Evolutionary conservation across 2,329 filamentous ascomycete species (phyloP).

Genomic region (Tetracladium maxilliforme): DNA sequence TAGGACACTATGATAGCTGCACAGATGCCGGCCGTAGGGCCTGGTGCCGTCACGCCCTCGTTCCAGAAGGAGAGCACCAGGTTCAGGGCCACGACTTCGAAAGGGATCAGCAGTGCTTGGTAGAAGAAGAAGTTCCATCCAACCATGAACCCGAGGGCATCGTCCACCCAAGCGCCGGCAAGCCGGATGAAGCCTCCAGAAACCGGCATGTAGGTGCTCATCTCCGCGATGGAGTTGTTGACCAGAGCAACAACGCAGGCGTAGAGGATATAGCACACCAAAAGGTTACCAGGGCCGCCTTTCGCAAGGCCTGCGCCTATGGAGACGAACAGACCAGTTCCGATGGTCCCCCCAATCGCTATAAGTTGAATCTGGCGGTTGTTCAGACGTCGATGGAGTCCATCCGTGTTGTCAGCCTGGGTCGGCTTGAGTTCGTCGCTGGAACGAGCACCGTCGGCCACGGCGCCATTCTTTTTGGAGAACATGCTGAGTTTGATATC

Average conservation of each 20-base stretch:
- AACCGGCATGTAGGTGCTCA: slow-evolving; percentile 47
- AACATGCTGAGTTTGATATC: too few relatives aligned
- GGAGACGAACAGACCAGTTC: slow-evolving; percentile 43
- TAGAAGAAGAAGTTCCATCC: slow-evolving; percentile 27
- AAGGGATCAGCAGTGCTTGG: slow-evolving; percentile 23
- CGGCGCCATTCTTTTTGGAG: too few relatives aligned
- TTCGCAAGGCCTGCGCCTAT: slow-evolving; percentile 39
- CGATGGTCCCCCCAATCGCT: slow-evolving; percentile 41
- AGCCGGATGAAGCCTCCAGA: slow-evolving; percentile 49
- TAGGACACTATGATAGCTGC: slow-evolving; percentile 38
- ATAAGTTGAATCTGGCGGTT: slow-evolving; percentile 44
- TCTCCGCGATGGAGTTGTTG: slow-evolving; percentile 52
- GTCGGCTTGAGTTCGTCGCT: too few relatives aligned
- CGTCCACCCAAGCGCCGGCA: slow-evolving; percentile 50
- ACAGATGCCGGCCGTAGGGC: slow-evolving; percentile 34
- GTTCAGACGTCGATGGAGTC: slow-evolving; percentile 31
- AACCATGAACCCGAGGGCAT: slow-evolving; percentile 43
- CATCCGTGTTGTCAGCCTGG: too few relatives aligned
- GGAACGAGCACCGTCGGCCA: too few relatives aligned
- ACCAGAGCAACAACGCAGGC: slow-evolving; percentile 39
- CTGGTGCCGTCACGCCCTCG: slow-evolving; percentile 27
- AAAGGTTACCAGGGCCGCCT: slow-evolving; percentile 34
- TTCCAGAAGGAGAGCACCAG: slow-evolving; percentile 26
- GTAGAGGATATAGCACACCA: slow-evolving; percentile 45
- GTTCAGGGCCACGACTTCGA: slow-evolving; percentile 23